Evolutionary conservation across 139 green algal species (phyloP), one percentile per base, ranked within the genome.

Genomic region (Chlamydomonas incerta): DNA sequence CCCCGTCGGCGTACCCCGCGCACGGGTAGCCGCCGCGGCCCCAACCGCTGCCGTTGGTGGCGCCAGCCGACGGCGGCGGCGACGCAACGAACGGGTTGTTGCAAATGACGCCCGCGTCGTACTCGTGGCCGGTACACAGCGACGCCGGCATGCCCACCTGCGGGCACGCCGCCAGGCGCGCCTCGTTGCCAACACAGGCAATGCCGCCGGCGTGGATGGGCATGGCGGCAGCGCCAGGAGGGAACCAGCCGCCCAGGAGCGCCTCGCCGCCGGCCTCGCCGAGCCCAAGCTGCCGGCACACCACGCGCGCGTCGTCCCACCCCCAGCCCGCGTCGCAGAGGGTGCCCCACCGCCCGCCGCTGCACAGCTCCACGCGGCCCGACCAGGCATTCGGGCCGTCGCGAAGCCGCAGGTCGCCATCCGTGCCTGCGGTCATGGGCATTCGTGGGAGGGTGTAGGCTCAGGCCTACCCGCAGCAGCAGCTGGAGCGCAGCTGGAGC

Each of bases 291-390:
- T 86, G 80, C 5, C 52, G 33, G 55, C 80, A 86, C 8, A 55
- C 80, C 52, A 86, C 80, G 8, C 80, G 67, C 34, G 80, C 80
- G 69, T 86, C 80, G 33, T 77, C 68, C 80, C 80, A 86, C 55
- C 26, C 23, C 80, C 80, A 86, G 15, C 35, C 68, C 6, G 31
- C 26, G 34, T 86, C 68, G 35, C 80, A 86, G 0, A 86, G 24
- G 52, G 20, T 80, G 28, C 80, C 80, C 80, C 80, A 86, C 10
- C 9, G 18, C 18, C 55, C 55, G 4, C 0, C 18, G 0, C 29
- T 1, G 55, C 80, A 74, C 20, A 74, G 34, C 68, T 86, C 80
- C 24, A 86, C 24, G 3, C 80, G 80, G 26, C 80, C 80, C 1
- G 80, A 86, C 80, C 52, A 86, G 67, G 33, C 52, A 69, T 71